Conservation (phyloP, 2,329 filamentous ascomycete species). For the Decorospora gaudefroyi region DNA sequence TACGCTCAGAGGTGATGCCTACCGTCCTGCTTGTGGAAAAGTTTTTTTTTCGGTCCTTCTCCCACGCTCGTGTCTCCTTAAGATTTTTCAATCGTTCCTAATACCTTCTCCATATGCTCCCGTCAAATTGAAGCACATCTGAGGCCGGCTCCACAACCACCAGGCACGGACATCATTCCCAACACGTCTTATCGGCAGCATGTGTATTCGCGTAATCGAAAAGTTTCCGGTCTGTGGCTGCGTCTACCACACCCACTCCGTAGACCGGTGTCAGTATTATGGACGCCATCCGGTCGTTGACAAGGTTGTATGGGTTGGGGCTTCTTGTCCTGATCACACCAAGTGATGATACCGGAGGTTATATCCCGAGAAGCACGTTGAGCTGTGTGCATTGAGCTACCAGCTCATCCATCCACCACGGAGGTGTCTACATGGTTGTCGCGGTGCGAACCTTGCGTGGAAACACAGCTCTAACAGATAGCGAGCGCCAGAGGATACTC, state of each 20-base stretch:
- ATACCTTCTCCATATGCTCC: background rate
- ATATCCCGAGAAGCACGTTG: no score
- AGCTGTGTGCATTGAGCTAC: no score
- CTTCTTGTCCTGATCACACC: constrained; percentile 30
- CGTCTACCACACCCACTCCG: constrained; percentile 43
- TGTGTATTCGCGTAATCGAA: constrained; percentile 47
- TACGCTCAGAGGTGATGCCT: background rate
- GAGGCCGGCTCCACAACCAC: background rate
- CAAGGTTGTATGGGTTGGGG: constrained; percentile 39
- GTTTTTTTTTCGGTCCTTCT: no score
- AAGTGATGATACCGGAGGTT: background rate
- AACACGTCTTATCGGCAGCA: constrained; percentile 16
- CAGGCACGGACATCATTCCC: background rate
- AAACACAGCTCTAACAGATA: no score
- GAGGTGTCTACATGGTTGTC: no score
- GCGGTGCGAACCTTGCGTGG: no score
- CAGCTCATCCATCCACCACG: no score
- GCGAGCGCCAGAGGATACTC: no score
- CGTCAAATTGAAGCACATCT: background rate
- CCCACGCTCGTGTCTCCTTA: no score
- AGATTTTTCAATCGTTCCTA: background rate
- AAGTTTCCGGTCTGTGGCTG: constrained; percentile 47
- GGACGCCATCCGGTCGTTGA: constrained; percentile 41
- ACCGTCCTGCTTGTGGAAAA: background rate
- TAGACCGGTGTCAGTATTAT: constrained; percentile 43